Evolutionary conservation across 1,284 basidiomycete genomes (phyloP).

Genomic region (Cutaneotrichosporon dermatis): DNA sequence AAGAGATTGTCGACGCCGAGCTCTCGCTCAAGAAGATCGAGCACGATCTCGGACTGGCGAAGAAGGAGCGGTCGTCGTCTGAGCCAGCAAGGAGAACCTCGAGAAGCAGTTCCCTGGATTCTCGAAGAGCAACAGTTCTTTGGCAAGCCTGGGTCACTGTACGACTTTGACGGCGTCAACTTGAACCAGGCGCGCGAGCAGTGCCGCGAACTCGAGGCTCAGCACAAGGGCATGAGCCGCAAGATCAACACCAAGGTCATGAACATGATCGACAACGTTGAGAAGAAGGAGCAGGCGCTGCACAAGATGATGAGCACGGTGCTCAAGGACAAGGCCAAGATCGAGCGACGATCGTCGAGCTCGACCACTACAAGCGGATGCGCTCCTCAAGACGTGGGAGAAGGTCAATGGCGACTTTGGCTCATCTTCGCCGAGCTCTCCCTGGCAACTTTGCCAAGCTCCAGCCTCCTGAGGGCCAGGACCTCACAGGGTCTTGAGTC

Average conservation of each 20-base stretch:
- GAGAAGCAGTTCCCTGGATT: slow-evolving; percentile 91
- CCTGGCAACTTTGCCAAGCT: slow-evolving; percentile 96
- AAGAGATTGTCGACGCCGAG: slow-evolving; percentile 67
- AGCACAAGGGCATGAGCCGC: slow-evolving; percentile 84
- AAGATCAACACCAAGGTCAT: slow-evolving; percentile 94
- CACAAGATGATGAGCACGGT: slow-evolving; percentile 88
- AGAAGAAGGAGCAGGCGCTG: slow-evolving; percentile 84
- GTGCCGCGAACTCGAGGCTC: slow-evolving; percentile 70
- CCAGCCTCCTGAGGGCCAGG: slow-evolving; percentile 87
- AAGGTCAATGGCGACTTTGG: slow-evolving; percentile 97
- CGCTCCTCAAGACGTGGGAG: slow-evolving; percentile 88
- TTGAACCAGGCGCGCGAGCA: slow-evolving; percentile 62
- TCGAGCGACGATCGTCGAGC: slow-evolving; percentile 86
- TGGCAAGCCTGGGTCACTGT: slow-evolving; percentile 73
- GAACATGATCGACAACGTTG: slow-evolving; percentile 92
- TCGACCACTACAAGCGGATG: slow-evolving; percentile 94
- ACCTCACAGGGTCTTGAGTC: slow-evolving; percentile 97
- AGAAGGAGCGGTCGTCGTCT: slow-evolving; percentile 56
- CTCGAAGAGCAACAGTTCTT: slow-evolving; percentile 78
- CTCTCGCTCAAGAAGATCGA: slow-evolving; percentile 60
- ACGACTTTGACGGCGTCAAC: slow-evolving; percentile 76
- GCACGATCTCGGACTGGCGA: slow-evolving; percentile 54
- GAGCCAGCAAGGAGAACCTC: slow-evolving; percentile 53
- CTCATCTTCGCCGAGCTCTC: slow-evolving; percentile 92
- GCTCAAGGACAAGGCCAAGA: slow-evolving; percentile 90